A percentile compares a stretch with the other conserved stretches of the same genome.
Evolutionary conservation across 305 asterid species (phyloP).

Genomic region (Petunia hybrid): DNA sequence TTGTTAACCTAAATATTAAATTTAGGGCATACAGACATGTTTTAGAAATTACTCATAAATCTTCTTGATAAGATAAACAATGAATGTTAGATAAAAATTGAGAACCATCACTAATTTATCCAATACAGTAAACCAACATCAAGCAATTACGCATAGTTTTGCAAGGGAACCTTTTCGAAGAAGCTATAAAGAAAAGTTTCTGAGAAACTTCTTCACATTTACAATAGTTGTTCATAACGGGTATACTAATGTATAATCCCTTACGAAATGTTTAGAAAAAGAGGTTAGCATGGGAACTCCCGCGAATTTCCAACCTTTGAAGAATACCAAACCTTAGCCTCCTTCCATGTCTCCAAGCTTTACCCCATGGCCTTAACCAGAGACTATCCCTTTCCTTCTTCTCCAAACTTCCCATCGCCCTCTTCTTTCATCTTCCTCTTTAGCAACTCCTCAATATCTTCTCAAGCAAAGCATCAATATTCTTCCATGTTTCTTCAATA

Average conservation of each 20-base stretch:
- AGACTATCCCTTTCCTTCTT: conserved; percentile 79
- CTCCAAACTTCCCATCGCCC: conserved; percentile 48
- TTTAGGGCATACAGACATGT: too few relatives aligned
- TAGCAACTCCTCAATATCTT: conserved; percentile 44
- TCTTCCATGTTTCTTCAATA: conserved; percentile 29
- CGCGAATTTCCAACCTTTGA: conserved; percentile 64
- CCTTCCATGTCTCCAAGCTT: conserved; percentile 7
- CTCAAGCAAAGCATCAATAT: conserved; percentile 63
- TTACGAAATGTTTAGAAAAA: background rate
- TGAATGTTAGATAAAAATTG: too few relatives aligned
- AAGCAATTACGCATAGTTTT: too few relatives aligned
- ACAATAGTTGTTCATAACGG: background rate
- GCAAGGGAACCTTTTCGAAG: too few relatives aligned
- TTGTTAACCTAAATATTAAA: too few relatives aligned
- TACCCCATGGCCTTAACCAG: conserved; percentile 32
- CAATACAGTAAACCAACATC: too few relatives aligned
- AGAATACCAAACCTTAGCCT: conserved; percentile 68
- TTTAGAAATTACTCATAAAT: too few relatives aligned
- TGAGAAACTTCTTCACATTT: background rate
- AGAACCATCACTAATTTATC: too few relatives aligned
- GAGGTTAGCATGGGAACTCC: conserved; percentile 40
- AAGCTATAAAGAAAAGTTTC: too few relatives aligned
- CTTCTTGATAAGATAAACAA: too few relatives aligned
- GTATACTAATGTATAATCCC: background rate
- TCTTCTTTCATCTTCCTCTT: conserved; percentile 40